These are phyloP conservation scores for Talaromyces piceae DNA, from an alignment of 2,329 filamentous ascomycete genomes.

Conservation along the genomic window DNA sequence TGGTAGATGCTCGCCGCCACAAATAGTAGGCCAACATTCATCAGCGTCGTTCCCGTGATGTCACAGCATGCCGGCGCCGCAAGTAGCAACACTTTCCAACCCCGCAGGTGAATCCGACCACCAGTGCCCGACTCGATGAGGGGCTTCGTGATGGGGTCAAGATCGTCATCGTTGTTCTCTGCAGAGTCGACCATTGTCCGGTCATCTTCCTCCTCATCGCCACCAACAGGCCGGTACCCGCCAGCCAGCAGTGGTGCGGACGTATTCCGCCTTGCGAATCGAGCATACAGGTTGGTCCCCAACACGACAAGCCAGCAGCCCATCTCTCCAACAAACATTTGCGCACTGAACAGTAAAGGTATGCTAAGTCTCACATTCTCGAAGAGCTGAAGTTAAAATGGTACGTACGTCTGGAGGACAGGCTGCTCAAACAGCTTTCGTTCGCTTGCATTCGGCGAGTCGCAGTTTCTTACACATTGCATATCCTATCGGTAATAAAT, in stretches of 20 bases:
- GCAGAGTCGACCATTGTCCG: slow-evolving; percentile 32
- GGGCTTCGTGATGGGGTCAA: slow-evolving; percentile 48
- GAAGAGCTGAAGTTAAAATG: background rate
- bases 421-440: slow-evolving; percentile 82
- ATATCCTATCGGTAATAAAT: slow-evolving; percentile 56
- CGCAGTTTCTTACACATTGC: slow-evolving; percentile 90
- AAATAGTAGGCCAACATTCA: slow-evolving; percentile 92
- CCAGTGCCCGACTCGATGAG: slow-evolving; percentile 47
- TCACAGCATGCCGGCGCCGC: slow-evolving; percentile 86
- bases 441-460: slow-evolving; percentile 57
- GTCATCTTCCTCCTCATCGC: slow-evolving; percentile 33
- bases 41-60: slow-evolving; percentile 88
- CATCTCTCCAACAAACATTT: slow-evolving; percentile 97
- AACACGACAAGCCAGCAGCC: slow-evolving; percentile 91
- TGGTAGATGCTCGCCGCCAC: slow-evolving; percentile 96
- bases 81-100: slow-evolving; percentile 65
- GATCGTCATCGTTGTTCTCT: no score
- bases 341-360: slow-evolving; percentile 42
- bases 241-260: slow-evolving; percentile 37
- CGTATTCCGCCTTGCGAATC: slow-evolving; percentile 39
- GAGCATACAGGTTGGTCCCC: slow-evolving; percentile 58
- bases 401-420: slow-evolving; percentile 71
- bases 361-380: background rate
- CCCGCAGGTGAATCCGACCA: slow-evolving; percentile 56
- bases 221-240: slow-evolving; percentile 61